Percentiles rank a stretch among this genome's conserved stretches.
Evolutionary conservation across 2,329 filamentous ascomycete species (phyloP).

Genomic region (Chalaropsis thielavioides): DNA sequence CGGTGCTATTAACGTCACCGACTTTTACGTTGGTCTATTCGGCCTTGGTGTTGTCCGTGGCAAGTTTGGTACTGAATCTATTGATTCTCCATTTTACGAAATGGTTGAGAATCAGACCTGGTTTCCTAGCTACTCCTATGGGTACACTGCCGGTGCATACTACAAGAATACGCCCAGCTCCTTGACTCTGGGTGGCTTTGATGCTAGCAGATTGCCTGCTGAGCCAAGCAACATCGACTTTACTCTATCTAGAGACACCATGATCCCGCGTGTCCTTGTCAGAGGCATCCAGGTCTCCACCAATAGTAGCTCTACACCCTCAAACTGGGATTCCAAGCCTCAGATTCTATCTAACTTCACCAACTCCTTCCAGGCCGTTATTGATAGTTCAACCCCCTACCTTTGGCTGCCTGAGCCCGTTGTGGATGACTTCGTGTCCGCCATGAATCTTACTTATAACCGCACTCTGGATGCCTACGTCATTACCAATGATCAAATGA

Average conservation of each 20-base stretch:
- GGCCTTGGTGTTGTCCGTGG: constrained; percentile 42
- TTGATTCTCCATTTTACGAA: constrained; percentile 39
- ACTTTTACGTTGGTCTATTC: constrained; percentile 40
- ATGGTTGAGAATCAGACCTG: constrained; percentile 42
- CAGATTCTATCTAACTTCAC: constrained; percentile 32
- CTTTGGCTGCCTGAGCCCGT: constrained; percentile 46
- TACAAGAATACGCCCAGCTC: constrained; percentile 41
- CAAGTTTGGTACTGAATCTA: constrained; percentile 35
- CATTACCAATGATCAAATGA: constrained; percentile 43
- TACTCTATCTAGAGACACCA: constrained; percentile 37
- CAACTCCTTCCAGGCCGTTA: constrained; percentile 35
- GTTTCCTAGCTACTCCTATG: constrained; percentile 60
- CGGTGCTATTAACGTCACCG: constrained; percentile 40
- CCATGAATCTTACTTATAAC: constrained; percentile 52
- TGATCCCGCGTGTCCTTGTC: constrained; percentile 44
- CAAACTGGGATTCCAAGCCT: constrained; percentile 29
- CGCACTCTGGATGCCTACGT: constrained; percentile 49
- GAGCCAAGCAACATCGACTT: constrained; percentile 47
- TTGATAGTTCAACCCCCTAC: constrained; percentile 51
- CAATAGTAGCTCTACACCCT: constrained; percentile 23
- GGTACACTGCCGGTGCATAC: constrained; percentile 60
- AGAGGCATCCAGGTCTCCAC: constrained; percentile 38
- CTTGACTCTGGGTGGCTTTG: constrained; percentile 55
- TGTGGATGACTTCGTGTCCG: constrained; percentile 49
- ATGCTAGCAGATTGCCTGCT: constrained; percentile 39